Base-by-base conservation (phyloP, 306 rosid genomes). In the Trifolium fragiferum region DNA sequence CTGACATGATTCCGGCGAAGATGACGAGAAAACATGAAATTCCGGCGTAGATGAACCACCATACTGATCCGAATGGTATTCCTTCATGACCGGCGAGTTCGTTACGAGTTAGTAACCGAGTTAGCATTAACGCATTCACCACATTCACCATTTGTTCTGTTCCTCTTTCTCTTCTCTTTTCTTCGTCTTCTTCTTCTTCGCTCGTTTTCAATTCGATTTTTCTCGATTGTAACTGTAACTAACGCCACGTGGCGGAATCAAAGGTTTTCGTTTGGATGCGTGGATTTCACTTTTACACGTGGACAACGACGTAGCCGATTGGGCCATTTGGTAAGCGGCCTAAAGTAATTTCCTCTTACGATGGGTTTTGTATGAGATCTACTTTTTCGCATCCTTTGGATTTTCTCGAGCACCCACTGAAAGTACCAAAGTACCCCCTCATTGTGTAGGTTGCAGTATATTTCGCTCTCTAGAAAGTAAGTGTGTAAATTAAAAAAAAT, bases 1-100 rank as follows among this genome's bases (percentile, higher is more conserved):
- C 99, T 9, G 99, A 92, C 99, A 94, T 92, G n/a, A 94, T 88
- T 18, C 99, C 99, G 5, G 99, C 99, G 69, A 94, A 94, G 73
- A 90, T 77, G 55, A 94, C 96, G 0, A 94, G 75, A 41, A 83
- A 62, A 37, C 86, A 75, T 8, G 96, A 94, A 74, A 90, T 58
- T 2, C 95, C 99, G 14, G 89, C 95, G 44, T 94, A 91, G 35
- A 83, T 12, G 79, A 83, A 86, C 97, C 97, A 94, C 91, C 84
- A 79, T 3, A 68, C 70, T 18, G 96, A 83, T 60, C 93, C 96
- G 37, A 92, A 83, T 0, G 90, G 75, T 20, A 90, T 81, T 54
- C 47, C 85, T 47, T 61, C 85, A 8, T 72, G 68, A 7, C 27
- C 83, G 23, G 60, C 78, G 61, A 86, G 66, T 68, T 84, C 68